Evolutionary conservation across 441 rosid genomes (phyloP), one percentile per base, ranked within the genome.

Genomic region (Euphorbia celastroides): DNA sequence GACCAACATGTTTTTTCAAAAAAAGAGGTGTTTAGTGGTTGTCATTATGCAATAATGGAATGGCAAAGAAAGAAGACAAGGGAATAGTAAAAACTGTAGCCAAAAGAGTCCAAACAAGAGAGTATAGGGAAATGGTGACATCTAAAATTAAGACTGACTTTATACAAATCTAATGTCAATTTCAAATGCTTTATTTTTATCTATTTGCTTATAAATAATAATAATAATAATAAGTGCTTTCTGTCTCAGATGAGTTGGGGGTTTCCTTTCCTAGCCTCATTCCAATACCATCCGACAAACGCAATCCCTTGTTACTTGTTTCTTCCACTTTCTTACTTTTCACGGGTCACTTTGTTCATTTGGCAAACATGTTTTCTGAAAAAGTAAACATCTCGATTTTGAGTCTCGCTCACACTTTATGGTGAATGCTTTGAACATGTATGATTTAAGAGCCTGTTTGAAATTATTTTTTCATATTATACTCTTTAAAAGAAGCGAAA

Each of bases 11-110:
- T n/a, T n/a, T n/a, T n/a, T n/a, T n/a, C n/a, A n/a, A n/a, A n/a
- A n/a, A n/a, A n/a, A n/a, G n/a, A n/a, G n/a, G n/a, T n/a, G n/a
- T n/a, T n/a, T n/a, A n/a, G n/a, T 73, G 27, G 75, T 76, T 80
- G 77, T 74, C 67, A 66, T 72, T 62, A 72, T 76, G 80, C 86
- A 80, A 85, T 82, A n/a, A 80, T 80, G 72, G 72, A 77, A 65
- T 71, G 67, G 74, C 52, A 10, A 64, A 64, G 25, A 70, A 81
- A 72, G 66, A 67, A 72, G 66, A 71, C 66, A 73, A 73, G 56
- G 76, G 73, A 67, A 62, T 68, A 23, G 62, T 77, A 67, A 75
- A 68, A 65, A 5, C 2, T 42, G 16, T 62, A 27, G 19, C 5
- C 69, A 30, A 77, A 66, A 70, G 65, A 68, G 67, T 69, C 83